Conservation (phyloP, 331 rosid genomes). For the Malus hybrid region DNA sequence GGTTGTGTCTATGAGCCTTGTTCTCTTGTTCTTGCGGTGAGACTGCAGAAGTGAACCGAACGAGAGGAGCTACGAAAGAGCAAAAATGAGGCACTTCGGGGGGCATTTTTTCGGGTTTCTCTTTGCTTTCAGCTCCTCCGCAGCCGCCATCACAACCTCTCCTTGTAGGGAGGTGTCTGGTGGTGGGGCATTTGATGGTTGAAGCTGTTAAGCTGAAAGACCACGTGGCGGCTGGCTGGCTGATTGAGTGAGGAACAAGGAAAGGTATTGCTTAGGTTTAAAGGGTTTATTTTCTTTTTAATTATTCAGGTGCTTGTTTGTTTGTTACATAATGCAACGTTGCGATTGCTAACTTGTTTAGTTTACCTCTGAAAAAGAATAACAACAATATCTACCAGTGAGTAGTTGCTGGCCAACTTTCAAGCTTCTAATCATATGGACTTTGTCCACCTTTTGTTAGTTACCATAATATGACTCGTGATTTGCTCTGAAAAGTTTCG, state of each 20-base stretch:
- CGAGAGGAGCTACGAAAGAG: constrained; percentile 30
- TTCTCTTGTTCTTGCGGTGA: constrained; percentile 19
- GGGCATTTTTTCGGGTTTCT: constrained; percentile 40
- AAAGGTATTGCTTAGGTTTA: constrained; percentile 52
- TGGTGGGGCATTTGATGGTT: constrained; percentile 7
- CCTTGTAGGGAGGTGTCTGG: constrained; percentile 4
- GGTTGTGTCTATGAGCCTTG: constrained; percentile 24
- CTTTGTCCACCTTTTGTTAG: neutral
- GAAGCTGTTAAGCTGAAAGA: constrained; percentile 11
- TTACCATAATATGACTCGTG: neutral
- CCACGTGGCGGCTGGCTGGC: neutral
- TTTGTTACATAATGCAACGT: constrained; percentile 27
- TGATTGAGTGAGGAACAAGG: constrained; percentile 59
- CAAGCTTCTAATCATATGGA: constrained; percentile 14
- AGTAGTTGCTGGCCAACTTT: constrained; percentile 36
- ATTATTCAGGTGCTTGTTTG: constrained; percentile 15
- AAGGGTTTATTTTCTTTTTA: constrained; percentile 33
- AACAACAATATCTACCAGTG: constrained; percentile 24
- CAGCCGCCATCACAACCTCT: constrained; percentile 16
- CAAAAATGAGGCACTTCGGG: constrained; percentile 50
- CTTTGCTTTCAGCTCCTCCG: constrained; percentile 20
- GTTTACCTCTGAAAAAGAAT: neutral
- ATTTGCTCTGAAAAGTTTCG: too few species aligned
- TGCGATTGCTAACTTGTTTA: neutral
- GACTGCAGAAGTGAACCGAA: constrained; percentile 32